Base-by-base conservation (phyloP, 345 rosid species). In the Euphorbia peplus region DNA sequence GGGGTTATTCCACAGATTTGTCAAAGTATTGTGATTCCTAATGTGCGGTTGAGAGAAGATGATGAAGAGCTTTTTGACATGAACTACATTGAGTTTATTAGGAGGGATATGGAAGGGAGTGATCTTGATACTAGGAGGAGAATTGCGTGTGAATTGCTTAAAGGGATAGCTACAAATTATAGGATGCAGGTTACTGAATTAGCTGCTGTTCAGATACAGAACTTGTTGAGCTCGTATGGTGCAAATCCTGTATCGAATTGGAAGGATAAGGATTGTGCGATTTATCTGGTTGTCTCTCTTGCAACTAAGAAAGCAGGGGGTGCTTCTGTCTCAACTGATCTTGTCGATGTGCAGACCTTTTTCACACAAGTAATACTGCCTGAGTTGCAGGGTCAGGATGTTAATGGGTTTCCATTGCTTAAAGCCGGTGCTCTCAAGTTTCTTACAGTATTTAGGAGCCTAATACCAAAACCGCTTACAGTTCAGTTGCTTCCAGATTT, bases 91-190 rank as follows among this genome's bases (percentile, higher is more conserved):
- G 99, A 95, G 86, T 95, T 92, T 68, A 88, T 95, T 67, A 86
- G 98, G 78, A 90, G 99, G 75, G 99, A 95, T 73, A 95, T 95
- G 99, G 99, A 95, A 72, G 98, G 99, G 48, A 95, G 99, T 71
- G 99, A 95, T 80, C 81, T 88, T 75, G 99, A 95, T 35, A 95
- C 99, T 5, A 87, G 95, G 76, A 92, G 99, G 80, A 92, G 99
- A 76, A 95, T 95, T 68, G 98, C 98, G 0, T 95, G 99, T 70
- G 99, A 95, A 64, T 77, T 95, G 68, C 89, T 95, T 25, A 95
- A 95, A 75, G 99, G 99, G 30, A 88, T 95, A 73, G 98, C 93
- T 1, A 68, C 92, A 11, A 87, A 92, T 79, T 92, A 92, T 81
- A 90, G 84, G 81, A 70, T 74, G 59, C 89, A 79, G 55, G 96